phyloP scores from a whole-genome alignment of 2,329 filamentous ascomycete species.

The Pseudopithomyces chartarum region DNA sequence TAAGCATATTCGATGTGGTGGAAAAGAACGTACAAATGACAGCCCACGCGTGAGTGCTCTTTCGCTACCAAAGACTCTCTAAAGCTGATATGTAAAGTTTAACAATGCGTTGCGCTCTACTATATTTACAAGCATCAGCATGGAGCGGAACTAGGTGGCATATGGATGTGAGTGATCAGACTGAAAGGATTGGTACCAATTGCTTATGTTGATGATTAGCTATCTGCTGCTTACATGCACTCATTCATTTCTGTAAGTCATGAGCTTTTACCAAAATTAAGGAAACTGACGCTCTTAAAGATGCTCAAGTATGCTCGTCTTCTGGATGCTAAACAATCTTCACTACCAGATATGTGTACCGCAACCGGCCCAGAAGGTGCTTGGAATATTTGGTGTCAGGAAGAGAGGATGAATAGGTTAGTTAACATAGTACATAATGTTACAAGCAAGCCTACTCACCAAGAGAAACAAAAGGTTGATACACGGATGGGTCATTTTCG shows the following conservation, averaged over 20 bases:
- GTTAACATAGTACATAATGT: constrained; percentile 7
- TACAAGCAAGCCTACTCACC: not conserved
- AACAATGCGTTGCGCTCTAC: constrained; percentile 64
- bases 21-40: constrained; percentile 10
- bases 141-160: constrained; percentile 74
- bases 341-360: not conserved
- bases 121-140: constrained; percentile 67
- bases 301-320: constrained; percentile 7
- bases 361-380: constrained; percentile 28
- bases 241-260: constrained; percentile 8
- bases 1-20: constrained; percentile 67
- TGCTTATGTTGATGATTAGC: not conserved
- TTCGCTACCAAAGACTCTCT: not conserved
- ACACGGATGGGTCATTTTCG: constrained; percentile 73
- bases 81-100: constrained; percentile 28
- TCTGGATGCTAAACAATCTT: not conserved
- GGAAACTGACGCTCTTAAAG: not conserved
- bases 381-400: constrained; percentile 57
- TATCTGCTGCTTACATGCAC: constrained; percentile 7
- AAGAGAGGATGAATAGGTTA: constrained; percentile 58
- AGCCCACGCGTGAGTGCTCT: constrained; percentile 45
- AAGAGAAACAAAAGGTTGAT: constrained; percentile 56
- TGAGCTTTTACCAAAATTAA: not conserved
- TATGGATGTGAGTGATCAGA: constrained; percentile 53
- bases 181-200: not conserved